Conservation (phyloP, 129 eudicot species). For the Escallonia herrerae region DNA sequence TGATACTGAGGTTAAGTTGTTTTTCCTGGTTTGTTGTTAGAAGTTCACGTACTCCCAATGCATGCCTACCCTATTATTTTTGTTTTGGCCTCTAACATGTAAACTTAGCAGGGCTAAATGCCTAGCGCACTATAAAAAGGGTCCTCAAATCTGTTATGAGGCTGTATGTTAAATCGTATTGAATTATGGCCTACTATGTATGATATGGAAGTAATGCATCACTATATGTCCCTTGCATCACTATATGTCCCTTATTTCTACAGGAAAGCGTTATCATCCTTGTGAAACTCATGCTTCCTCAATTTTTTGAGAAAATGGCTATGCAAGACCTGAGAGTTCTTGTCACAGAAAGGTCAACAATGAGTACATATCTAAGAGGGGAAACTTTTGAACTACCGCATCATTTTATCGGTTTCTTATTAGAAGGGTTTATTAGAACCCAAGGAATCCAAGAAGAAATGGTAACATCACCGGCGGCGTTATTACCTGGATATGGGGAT, state of each 20-base stretch:
- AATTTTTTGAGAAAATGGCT: conserved; percentile 65
- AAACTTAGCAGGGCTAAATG: too few species aligned
- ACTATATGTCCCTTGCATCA: too few species aligned
- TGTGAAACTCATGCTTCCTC: conserved; percentile 80
- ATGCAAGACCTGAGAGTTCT: conserved; percentile 78
- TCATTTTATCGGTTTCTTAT: conserved; percentile 53
- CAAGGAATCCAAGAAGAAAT: conserved; percentile 58
- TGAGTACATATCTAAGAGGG: conserved; percentile 60
- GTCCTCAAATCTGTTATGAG: too few species aligned
- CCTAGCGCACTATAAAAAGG: too few species aligned
- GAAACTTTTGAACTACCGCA: conserved; percentile 70
- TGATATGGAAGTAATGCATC: too few species aligned
- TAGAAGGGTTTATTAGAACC: conserved; percentile 76
- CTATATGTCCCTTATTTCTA: neutral
- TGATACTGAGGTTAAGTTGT: neutral
- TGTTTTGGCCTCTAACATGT: neutral
- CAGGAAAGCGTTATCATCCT: conserved; percentile 86
- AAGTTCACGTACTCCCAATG: too few species aligned
- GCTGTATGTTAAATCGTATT: too few species aligned
- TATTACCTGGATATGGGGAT: conserved; percentile 43
- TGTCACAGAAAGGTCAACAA: conserved; percentile 71
- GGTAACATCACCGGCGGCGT: conserved; percentile 65
- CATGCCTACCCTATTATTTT: too few species aligned
- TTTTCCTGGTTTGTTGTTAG: too few species aligned
- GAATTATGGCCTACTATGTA: too few species aligned